These are phyloP conservation scores for Entonaema liquescens DNA, from an alignment of 495 filamentous ascomycete genomes.

Conservation along the genomic window DNA sequence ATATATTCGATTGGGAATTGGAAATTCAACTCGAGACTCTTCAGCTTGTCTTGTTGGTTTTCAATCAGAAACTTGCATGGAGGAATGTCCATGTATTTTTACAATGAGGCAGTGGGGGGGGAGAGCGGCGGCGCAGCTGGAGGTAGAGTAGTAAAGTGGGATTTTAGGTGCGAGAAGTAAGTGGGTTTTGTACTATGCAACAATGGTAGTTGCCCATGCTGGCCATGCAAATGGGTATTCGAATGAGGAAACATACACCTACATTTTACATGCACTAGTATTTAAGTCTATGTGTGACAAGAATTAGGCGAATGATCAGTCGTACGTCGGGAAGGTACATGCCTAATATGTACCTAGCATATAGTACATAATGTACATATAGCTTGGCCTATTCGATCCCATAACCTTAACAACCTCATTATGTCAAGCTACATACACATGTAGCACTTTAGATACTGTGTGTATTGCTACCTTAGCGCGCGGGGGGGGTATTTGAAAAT, in stretches of 20 bases:
- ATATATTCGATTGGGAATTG: constrained; percentile 9
- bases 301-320: constrained; percentile 28
- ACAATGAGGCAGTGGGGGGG: neutral
- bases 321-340: constrained; percentile 13
- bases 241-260: neutral
- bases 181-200: constrained; percentile 18
- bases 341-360: neutral
- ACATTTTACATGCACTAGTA: too few relatives aligned
- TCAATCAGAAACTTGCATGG: constrained; percentile 8
- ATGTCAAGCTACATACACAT: too few relatives aligned
- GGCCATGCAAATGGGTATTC: neutral
- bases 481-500: too few relatives aligned
- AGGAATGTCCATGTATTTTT: constrained; percentile 4
- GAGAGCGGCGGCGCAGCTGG: constrained; percentile 3
- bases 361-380: too few relatives aligned
- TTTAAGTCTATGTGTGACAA: constrained; percentile 7
- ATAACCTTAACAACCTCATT: too few relatives aligned
- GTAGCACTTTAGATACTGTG: too few relatives aligned
- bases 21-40: constrained; percentile 1
- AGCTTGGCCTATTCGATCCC: too few relatives aligned
- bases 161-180: neutral
- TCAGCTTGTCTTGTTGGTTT: constrained; percentile 15
- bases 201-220: too few relatives aligned
- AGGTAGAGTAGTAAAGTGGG: constrained; percentile 6
- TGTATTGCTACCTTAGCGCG: too few relatives aligned